Evolutionary conservation across 2,329 filamentous ascomycete species (phyloP).

Genomic region (Talaromyces albobiverticillius): DNA sequence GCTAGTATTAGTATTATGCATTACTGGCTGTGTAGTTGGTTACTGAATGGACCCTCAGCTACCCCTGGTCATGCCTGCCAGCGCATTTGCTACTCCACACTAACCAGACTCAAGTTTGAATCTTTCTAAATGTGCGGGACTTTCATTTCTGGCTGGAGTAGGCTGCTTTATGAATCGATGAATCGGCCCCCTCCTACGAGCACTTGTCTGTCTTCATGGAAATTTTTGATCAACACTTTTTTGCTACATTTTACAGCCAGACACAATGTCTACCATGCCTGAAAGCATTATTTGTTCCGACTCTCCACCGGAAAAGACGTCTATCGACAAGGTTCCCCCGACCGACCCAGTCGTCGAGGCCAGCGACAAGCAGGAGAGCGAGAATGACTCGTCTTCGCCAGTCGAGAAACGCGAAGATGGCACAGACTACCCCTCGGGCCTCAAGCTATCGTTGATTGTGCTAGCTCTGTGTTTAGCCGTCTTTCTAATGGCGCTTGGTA

Average conservation of each 20-base stretch:
- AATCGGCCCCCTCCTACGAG: background rate
- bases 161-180: background rate
- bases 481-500: conserved; percentile 5
- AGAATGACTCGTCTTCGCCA: background rate
- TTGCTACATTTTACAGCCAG: background rate
- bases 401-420: conserved; percentile 6
- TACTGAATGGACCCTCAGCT: too few species aligned
- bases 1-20: too few species aligned
- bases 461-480: conserved; percentile 2
- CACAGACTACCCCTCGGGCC: background rate
- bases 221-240: background rate
- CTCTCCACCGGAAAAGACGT: background rate
- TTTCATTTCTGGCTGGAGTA: background rate
- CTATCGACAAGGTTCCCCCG: background rate
- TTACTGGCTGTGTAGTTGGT: too few species aligned
- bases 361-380: background rate
- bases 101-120: too few species aligned
- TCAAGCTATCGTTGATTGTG: conserved; percentile 2
- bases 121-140: too few species aligned
- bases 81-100: too few species aligned
- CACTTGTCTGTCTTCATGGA: background rate
- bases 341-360: background rate
- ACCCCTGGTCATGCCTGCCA: too few species aligned
- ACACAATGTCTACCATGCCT: background rate
- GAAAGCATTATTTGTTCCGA: background rate